Conservation (phyloP, 768 basidiomycete species). For the Naganishia vishniacii region DNA sequence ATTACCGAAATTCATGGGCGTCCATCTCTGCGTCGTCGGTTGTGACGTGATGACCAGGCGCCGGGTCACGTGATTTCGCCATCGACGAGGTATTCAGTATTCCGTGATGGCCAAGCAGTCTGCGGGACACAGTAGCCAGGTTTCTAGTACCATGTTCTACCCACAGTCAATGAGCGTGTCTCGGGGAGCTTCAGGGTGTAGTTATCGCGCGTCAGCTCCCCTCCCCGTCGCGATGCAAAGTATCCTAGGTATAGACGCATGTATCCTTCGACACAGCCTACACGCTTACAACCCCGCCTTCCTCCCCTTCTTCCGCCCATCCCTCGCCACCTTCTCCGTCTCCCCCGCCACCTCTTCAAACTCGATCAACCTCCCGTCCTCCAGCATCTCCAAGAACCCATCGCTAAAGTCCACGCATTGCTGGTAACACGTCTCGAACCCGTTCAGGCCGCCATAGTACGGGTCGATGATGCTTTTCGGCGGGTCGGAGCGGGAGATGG, state of each 20-base stretch:
- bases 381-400: slow-evolving; percentile 55
- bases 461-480: slow-evolving; percentile 69
- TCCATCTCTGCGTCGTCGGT: too few relatives aligned
- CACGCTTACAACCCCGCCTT: slow-evolving; percentile 19
- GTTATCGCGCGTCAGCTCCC: background rate
- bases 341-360: slow-evolving; percentile 19
- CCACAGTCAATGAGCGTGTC: too few relatives aligned
- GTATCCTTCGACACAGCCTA: background rate
- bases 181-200: too few relatives aligned
- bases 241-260: too few relatives aligned
- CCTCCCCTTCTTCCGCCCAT: slow-evolving; percentile 38
- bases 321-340: slow-evolving; percentile 17
- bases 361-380: slow-evolving; percentile 22
- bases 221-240: too few relatives aligned
- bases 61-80: slow-evolving; percentile 1
- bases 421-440: slow-evolving; percentile 70
- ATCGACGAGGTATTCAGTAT: too few relatives aligned
- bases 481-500: slow-evolving; percentile 52
- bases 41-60: background rate
- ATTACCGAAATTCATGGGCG: too few relatives aligned
- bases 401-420: slow-evolving; percentile 69
- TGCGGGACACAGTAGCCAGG: too few relatives aligned
- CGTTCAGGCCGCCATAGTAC: slow-evolving; percentile 68
- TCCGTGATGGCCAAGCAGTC: too few relatives aligned
- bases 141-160: too few relatives aligned